Conservation (phyloP, 768 basidiomycete genomes). For the Cytidiella melzeri region DNA sequence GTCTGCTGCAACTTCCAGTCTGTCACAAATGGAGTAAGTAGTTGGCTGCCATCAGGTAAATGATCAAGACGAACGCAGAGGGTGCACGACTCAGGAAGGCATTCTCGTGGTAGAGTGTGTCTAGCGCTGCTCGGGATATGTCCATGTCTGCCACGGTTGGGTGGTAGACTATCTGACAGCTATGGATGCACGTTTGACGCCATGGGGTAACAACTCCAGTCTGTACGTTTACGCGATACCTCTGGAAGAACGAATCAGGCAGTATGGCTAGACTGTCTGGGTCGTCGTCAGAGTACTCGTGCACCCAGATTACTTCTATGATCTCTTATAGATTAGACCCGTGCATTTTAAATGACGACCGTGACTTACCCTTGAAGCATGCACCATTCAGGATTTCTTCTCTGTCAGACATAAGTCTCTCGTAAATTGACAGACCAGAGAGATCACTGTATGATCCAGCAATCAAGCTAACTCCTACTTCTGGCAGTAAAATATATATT, state of each 20-base stretch:
- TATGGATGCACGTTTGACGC: not conserved
- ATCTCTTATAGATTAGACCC: not conserved
- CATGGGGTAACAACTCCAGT: not conserved
- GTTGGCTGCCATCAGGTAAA: not conserved
- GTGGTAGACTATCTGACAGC: not conserved
- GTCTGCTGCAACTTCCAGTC: constrained; percentile 1
- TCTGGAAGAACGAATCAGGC: not conserved
- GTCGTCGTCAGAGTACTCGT: not conserved
- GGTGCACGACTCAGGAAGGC: not conserved
- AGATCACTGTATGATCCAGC: not conserved
- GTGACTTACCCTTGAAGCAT: not conserved
- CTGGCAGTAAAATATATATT: too few species aligned
- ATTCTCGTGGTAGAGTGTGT: not conserved
- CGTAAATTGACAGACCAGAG: not conserved
- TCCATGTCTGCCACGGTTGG: not conserved
- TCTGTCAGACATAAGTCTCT: not conserved
- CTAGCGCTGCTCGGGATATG: not conserved
- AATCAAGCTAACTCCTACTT: not conserved
- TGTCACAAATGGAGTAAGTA: not conserved
- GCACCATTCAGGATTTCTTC: not conserved
- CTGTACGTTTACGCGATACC: not conserved
- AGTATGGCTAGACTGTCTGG: not conserved
- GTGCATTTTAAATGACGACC: not conserved
- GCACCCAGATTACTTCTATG: not conserved
- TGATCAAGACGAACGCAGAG: not conserved